Base-by-base conservation (phyloP, 2,329 filamentous ascomycete genomes). In the Tolypocladium paradoxum region DNA sequence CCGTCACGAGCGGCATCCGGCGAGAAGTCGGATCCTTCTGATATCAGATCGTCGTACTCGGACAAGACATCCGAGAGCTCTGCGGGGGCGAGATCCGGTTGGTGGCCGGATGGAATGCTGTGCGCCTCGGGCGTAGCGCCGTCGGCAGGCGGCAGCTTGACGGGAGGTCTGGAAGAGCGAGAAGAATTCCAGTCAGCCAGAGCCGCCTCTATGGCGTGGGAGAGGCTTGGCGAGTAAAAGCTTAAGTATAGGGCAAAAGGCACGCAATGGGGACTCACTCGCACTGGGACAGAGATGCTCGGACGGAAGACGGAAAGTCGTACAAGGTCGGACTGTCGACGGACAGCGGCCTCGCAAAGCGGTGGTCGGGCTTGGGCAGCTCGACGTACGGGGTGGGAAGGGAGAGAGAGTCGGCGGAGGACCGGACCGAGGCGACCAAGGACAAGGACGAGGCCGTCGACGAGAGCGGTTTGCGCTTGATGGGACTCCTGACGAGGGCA, bases 271-370 rank as follows among this genome's bases (percentile, higher is more conserved):
- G 46, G 12, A 65, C 66, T 68, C 56, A 68, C 66, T 60, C 56
- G 52, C 40, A 53, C 50, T 55, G 54, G 55, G 55, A 55, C 43
- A 52, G 54, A 31, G 55, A 57, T 31, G 56, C 56, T 47, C 59
- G 56, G 45, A 58, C 53, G 50, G 60, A 56, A 22, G 60, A 53
- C 43, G 76, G 75, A 60, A 80, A 82, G 61, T 82, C 78, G 75
- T 84, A 83, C 49, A 84, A 68, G 34, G 79, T 83, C 56, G 80
- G 81, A 63, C 80, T 83, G 65, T 84, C 80, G 52, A 82, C 65
- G 16, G 79, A 77, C 59, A 69, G 77, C 34, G 76, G 75, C 56
- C 80, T 73, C n/a, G 73, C 72, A 62, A 79, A 81, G 49, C 79
- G 68, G 56, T 75, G 73, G 48, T 76, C 76, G n/a, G 78, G 76